phyloP scores from a whole-genome alignment of 306 rosid species.

The Rosa multiflora region DNA sequence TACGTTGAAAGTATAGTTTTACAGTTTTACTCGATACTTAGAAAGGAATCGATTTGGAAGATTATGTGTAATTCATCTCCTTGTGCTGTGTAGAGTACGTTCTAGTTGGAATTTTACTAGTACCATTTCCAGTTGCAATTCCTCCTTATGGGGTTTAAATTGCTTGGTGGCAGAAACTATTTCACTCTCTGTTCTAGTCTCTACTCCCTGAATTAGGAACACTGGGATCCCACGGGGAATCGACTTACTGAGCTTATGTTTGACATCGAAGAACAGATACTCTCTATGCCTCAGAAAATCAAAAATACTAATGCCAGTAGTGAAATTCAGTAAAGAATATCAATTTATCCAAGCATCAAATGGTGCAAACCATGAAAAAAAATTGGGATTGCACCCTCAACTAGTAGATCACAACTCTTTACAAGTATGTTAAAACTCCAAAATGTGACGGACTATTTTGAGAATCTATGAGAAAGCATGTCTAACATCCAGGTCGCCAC shows the following conservation, averaged over 20 bases:
- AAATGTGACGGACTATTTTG: not conserved
- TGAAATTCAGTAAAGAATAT: not conserved
- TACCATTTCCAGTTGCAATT: too few relatives aligned
- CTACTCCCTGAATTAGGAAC: not conserved
- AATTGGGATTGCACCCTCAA: not conserved
- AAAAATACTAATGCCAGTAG: not conserved
- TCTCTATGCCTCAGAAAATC: not conserved
- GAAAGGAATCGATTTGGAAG: too few relatives aligned
- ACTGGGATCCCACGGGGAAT: not conserved
- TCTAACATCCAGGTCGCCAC: constrained; percentile 49
- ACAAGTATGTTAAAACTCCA: not conserved
- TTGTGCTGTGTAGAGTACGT: too few relatives aligned
- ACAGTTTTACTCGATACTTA: too few relatives aligned
- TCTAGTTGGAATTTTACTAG: too few relatives aligned
- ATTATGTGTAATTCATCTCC: too few relatives aligned
- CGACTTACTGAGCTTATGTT: not conserved
- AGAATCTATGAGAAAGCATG: constrained; percentile 40
- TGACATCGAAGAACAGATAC: not conserved
- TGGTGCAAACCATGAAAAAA: not conserved
- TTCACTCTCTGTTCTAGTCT: too few relatives aligned
- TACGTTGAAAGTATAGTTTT: too few relatives aligned
- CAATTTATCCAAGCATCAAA: not conserved
- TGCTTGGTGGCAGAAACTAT: too few relatives aligned
- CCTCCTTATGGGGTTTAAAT: too few relatives aligned
- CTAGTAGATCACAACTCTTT: not conserved